phyloP scores from a whole-genome alignment of 176 grass and related monocot species.

The Poa pratensis region DNA sequence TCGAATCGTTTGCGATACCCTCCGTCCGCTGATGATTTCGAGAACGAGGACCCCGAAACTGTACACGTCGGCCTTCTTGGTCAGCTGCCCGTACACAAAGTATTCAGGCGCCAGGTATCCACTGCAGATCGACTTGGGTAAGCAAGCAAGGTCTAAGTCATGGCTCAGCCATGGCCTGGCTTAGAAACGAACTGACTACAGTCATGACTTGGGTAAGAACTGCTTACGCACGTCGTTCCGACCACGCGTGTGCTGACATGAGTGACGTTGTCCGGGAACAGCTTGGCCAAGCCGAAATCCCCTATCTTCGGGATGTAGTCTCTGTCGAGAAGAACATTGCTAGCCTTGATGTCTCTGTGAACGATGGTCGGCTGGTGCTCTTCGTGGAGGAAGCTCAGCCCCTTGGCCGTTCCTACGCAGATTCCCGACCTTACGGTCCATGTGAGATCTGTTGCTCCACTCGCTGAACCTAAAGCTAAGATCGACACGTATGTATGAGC shows the following conservation, averaged over 20 bases:
- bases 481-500: not conserved
- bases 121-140: not conserved
- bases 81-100: slow-evolving; percentile 54
- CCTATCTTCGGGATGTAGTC: slow-evolving; percentile 53
- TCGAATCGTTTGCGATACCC: slow-evolving; percentile 42
- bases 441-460: not conserved
- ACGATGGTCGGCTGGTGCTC: slow-evolving; percentile 53
- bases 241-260: slow-evolving; percentile 59
- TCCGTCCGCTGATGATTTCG: slow-evolving; percentile 56
- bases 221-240: slow-evolving; percentile 48
- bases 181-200: not conserved
- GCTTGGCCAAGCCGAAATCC: slow-evolving; percentile 62
- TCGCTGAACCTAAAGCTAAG: slow-evolving; percentile 35
- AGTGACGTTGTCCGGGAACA: slow-evolving; percentile 53
- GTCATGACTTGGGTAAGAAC: not conserved
- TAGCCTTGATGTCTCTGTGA: slow-evolving; percentile 60
- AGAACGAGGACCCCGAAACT: slow-evolving; percentile 57
- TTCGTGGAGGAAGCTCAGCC: slow-evolving; percentile 64
- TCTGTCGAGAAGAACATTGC: slow-evolving; percentile 56
- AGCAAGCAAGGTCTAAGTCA: not conserved
- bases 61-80: slow-evolving; percentile 67
- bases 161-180: too few relatives aligned
- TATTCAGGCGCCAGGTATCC: slow-evolving; percentile 62
- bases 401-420: slow-evolving; percentile 53
- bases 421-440: slow-evolving; percentile 50